phyloP scores from a whole-genome alignment of 31 red algal genomes.

The Endocladia muricata region DNA sequence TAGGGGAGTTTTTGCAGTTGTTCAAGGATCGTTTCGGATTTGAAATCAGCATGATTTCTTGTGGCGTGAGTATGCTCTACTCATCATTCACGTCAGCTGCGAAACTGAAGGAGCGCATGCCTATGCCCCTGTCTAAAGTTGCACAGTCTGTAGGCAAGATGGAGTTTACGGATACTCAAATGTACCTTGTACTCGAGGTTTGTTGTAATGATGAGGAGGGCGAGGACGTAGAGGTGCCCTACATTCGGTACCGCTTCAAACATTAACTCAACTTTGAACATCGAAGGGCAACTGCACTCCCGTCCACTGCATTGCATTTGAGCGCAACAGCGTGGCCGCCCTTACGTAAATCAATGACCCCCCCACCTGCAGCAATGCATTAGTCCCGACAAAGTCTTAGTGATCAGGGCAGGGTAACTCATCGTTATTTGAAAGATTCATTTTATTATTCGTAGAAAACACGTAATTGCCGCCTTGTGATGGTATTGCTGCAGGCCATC shows the following conservation, averaged over 20 bases:
- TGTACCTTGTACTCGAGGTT: slow-evolving; percentile 90
- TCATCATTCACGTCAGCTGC: slow-evolving; percentile 83
- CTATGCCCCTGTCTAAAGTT: slow-evolving; percentile 84
- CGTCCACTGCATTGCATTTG: too few species aligned
- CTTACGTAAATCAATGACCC: too few species aligned
- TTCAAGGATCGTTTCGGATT: slow-evolving; percentile 82
- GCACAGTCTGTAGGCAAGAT: slow-evolving; percentile 86
- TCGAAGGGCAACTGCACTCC: too few species aligned
- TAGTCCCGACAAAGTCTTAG: too few species aligned
- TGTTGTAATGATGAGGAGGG: slow-evolving; percentile 86
- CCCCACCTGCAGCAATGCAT: too few species aligned
- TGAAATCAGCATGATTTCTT: slow-evolving; percentile 93
- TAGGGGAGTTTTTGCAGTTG: slow-evolving; percentile 77
- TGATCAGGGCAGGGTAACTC: too few species aligned
- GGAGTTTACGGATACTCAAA: slow-evolving; percentile 67
- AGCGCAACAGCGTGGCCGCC: too few species aligned
- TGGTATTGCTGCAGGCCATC: too few species aligned
- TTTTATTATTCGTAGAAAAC: not conserved
- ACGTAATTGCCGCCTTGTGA: not conserved
- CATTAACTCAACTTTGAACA: too few species aligned
- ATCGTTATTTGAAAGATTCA: too few species aligned
- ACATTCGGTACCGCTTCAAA: slow-evolving; percentile 88
- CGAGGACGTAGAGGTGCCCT: slow-evolving; percentile 97
- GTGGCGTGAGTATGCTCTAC: slow-evolving; percentile 92
- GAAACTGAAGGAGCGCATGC: slow-evolving; percentile 79